These are phyloP conservation scores for Casuarina equisetifolia DNA, from an alignment of 306 rosid genomes.

Conservation along the genomic window DNA sequence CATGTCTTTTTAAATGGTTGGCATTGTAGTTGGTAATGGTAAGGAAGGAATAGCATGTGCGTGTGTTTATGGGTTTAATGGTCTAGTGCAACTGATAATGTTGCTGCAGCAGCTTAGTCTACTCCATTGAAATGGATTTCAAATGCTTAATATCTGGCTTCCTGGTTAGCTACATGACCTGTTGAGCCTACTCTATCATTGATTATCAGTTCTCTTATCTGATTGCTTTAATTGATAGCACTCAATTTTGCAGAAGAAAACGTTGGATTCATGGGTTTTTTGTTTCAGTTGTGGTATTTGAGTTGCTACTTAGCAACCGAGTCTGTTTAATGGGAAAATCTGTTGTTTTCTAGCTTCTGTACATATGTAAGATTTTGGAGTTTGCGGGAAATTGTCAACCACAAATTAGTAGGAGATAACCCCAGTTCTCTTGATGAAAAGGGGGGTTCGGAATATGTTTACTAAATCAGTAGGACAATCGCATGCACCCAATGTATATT, in stretches of 20 bases:
- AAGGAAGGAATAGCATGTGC: neutral
- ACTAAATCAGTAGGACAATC: neutral
- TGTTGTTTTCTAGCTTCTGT: neutral
- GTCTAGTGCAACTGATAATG: neutral
- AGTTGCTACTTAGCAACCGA: neutral
- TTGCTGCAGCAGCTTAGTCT: neutral
- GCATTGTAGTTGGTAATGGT: neutral
- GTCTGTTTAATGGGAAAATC: neutral
- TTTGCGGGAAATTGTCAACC: neutral
- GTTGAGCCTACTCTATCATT: neutral
- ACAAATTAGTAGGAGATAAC: neutral
- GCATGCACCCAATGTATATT: neutral
- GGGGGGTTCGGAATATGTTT: neutral
- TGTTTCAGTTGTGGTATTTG: neutral
- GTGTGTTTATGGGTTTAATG: neutral
- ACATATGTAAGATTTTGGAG: neutral
- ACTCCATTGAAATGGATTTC: neutral
- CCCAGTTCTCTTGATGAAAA: neutral
- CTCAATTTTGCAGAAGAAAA: neutral
- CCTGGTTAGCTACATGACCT: neutral
- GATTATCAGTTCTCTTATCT: neutral
- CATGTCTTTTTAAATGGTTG: neutral
- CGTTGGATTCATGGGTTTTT: neutral
- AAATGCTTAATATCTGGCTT: neutral
- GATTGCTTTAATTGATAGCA: neutral